Base-by-base conservation (phyloP, 805 yeast species). In the Myxozyma nipponensis region DNA sequence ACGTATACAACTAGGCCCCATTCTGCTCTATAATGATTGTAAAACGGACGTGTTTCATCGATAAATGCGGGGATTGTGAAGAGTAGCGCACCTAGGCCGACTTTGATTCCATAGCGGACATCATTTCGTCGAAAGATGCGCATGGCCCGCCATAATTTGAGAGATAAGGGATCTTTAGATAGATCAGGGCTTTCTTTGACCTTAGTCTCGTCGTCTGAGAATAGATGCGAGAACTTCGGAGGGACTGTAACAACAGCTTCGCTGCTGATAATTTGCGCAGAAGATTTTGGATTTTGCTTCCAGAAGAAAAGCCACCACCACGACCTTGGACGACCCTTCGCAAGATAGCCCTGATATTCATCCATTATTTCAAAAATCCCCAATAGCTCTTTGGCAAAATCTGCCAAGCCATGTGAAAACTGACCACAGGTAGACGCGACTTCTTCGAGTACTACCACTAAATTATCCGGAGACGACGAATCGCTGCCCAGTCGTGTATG, bases 361-460 rank as follows among this genome's bases (percentile, higher is more conserved):
- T 71, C 72, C 32, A 81, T 63, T 17, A 44, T 47, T 15, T 46
- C 49, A 23, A 59, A 42, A 6, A 72, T 56, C 10, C 68, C 68
- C 7, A 19, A 24, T 44, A 86, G 66, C 54, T 84, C 89, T 32
- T 71, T 70, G 1, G 87, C 80, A 57, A 79, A 81, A 48, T 83
- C 79, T 2, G 79, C 76, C 35, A 87, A 63, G 22, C 84, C 72
- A 32, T 81, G 77, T 1, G 90, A 75, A 62, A 86, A 86, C 63
- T 86, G 84, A 1, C 90, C 91, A 69, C 93, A 85, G 41, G 86
- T 78, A 0, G 95, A 95, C 1, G 90, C 85, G 2, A 86, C 84
- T 57, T 84, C 89, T 66, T 86, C 95, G 59, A 83, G 84, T 52
- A 81, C 83, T 1, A 55, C 39, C 10, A 53, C 83, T 73, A 52